Evolutionary conservation across 345 rosid species (phyloP).

Genomic region (Sisymbrium irio): DNA sequence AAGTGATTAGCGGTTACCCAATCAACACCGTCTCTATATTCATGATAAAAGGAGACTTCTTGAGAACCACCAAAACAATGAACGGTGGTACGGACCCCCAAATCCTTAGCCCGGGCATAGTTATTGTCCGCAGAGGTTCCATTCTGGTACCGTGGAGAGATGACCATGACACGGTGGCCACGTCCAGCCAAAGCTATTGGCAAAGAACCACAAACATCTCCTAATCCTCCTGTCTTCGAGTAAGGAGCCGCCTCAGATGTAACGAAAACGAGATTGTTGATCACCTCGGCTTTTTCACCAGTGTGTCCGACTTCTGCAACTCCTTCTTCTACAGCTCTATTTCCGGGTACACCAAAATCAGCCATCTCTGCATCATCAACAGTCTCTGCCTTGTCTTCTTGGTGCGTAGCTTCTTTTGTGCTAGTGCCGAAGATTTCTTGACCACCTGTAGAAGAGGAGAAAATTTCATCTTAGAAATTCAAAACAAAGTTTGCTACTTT

Average conservation of each 20-base stretch:
- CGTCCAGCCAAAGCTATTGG: slow-evolving; percentile 71
- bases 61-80: slow-evolving; percentile 78
- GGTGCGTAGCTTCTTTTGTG: slow-evolving; percentile 22
- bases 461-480: not conserved
- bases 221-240: slow-evolving; percentile 94
- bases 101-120: slow-evolving; percentile 47
- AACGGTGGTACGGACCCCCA: slow-evolving; percentile 44
- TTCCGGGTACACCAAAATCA: slow-evolving; percentile 23
- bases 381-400: slow-evolving; percentile 1
- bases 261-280: slow-evolving; percentile 65
- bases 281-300: slow-evolving; percentile 34
- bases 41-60: slow-evolving; percentile 81
- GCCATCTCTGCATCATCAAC: slow-evolving; percentile 24
- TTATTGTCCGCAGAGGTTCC: slow-evolving; percentile 59
- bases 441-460: slow-evolving; percentile 35
- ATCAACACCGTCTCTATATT: slow-evolving; percentile 84
- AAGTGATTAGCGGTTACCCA: slow-evolving; percentile 54
- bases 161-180: slow-evolving; percentile 95
- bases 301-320: slow-evolving; percentile 32
- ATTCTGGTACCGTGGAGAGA: slow-evolving; percentile 74
- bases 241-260: slow-evolving; percentile 95
- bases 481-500: not conserved
- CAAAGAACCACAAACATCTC: slow-evolving; percentile 97
- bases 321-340: slow-evolving; percentile 38
- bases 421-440: slow-evolving; percentile 25